Base-by-base conservation (phyloP, 306 rosid genomes). In the Cyamopsis tetragonoloba region DNA sequence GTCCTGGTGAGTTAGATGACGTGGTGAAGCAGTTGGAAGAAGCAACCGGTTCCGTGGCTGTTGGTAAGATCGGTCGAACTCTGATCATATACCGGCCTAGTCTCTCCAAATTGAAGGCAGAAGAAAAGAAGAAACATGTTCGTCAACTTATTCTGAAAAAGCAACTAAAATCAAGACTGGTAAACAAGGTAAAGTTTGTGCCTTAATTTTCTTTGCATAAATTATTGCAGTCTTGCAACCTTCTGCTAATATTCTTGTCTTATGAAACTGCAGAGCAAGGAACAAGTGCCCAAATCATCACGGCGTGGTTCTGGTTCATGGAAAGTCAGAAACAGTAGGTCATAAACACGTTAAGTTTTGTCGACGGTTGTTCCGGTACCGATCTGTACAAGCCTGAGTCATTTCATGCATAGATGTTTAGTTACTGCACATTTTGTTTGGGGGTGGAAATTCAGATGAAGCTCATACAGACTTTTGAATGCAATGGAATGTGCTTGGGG, bases 1-100 rank as follows among this genome's bases (percentile, higher is more conserved):
- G 98, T 71, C 96, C 96, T 0, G 91, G 86, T 47, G 98, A 89
- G 84, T 78, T 89, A 46, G 96, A 84, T 4, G 96, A 89, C 66
- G 87, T 62, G 42, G 87, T 88, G 53, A 83, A 73, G 84, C 89
- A 79, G 68, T 58, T 87, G 73, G 91, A 85, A 80, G 81, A 82
- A 71, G 60, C 77, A 71, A 87, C 96, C 14, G 85, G 91, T 57
- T 89, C 96, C 0, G 96, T 89, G 76, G 82, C 87, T 34, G 88
- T 89, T 15, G 77, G 87, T 49, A 78, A 76, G 66, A 85, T 89
- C 62, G 98, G 98, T 54, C 80, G 96, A 75, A 89, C 96, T 13
- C 67, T 88, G 53, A 86, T 87, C 41, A 64, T 92, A 56, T 92
- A 86, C 73, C 69, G 86, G 78, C 98, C 98, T 24, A 92, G 98